Percentiles rank a stretch among this genome's conserved stretches.
These are phyloP conservation scores for Scheffersomyces titani DNA, from an alignment of 1,139 yeast genomes.

Conservation along the genomic window DNA sequence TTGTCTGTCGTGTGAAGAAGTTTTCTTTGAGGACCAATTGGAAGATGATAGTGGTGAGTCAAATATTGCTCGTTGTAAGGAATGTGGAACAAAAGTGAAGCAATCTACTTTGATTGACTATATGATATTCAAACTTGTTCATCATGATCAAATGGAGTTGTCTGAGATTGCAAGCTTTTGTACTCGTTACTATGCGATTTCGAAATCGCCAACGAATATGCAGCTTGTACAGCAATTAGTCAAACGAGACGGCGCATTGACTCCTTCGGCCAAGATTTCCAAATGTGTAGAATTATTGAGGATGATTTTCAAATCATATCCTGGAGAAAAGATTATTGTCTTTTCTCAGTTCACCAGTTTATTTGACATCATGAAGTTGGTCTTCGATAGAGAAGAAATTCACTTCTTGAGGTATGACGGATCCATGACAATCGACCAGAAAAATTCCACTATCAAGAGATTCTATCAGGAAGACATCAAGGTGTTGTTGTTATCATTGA, in stretches of 20 bases:
- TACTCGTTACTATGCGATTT: constrained; percentile 5
- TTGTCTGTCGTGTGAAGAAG: constrained; percentile 61
- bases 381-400: constrained; percentile 50
- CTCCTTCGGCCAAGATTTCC: constrained; percentile 56
- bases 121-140: constrained; percentile 51
- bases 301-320: constrained; percentile 39
- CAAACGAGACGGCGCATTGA: constrained; percentile 23
- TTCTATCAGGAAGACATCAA: constrained; percentile 60
- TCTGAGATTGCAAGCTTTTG: constrained; percentile 7
- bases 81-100: constrained; percentile 44
- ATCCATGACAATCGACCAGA: constrained; percentile 65
- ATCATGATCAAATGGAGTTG: constrained; percentile 15
- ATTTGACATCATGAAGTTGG: constrained; percentile 67
- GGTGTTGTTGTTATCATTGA: constrained; percentile 72
- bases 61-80: constrained; percentile 52
- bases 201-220: constrained; percentile 5
- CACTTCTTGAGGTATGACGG: constrained; percentile 76
- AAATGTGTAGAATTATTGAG: constrained; percentile 48
- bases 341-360: constrained; percentile 85
- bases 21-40: constrained; percentile 46
- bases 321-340: constrained; percentile 67
- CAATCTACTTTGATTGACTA: constrained; percentile 50
- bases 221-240: constrained; percentile 29
- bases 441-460: constrained; percentile 60
- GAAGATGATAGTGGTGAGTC: constrained; percentile 35